Evolutionary conservation across 1,284 basidiomycete genomes (phyloP), one percentile per base, ranked within the genome.

Genomic region (Cystobasidium sp.): DNA sequence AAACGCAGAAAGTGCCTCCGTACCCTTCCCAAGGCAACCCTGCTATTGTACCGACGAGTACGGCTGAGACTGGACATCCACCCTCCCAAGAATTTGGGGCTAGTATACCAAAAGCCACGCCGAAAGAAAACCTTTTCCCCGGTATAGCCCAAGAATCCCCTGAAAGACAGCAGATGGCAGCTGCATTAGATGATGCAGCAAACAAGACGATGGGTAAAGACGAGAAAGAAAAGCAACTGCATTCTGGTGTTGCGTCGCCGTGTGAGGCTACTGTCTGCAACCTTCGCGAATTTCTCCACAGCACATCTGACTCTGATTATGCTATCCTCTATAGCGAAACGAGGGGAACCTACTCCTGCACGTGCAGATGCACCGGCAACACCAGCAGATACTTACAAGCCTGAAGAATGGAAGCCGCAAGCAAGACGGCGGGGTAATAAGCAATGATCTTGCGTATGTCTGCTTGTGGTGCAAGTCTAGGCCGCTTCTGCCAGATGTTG

Each of bases 31-130:
- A 73, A 47, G 22, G 20, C 24, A 73, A 66, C n/a, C 70, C 70
- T 37, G 47, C 70, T 24, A 31, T 73, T 24, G 70, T 73, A 18
- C 70, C 70, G 3, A 61, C 70, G 12, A 65, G 18, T 20, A 73
- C 62, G 31, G 70, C 70, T 18, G 62, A 52, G 41, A 55, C 62
- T 24, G 64, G 64, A 6, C 70, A 73, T 58, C 70, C 70, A 4
- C 70, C 70, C 31, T 73, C 70, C 10, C 70, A 73, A 53, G 70
- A 73, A 55, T 65, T 66, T 47, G 70, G 70, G 0, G 62, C 70
- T 16, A 73, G 53, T 44, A 55, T 73, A 55, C 70, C 70, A 14
- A 65, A 66, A 46, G 49, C 62, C 7, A 61, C 31, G 18, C 70
- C 70, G 7, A 56, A 73, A 22, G 70, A 73, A 43, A 22, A 39